Base-by-base conservation (phyloP, 805 yeast genomes). In the Candida anglica region DNA sequence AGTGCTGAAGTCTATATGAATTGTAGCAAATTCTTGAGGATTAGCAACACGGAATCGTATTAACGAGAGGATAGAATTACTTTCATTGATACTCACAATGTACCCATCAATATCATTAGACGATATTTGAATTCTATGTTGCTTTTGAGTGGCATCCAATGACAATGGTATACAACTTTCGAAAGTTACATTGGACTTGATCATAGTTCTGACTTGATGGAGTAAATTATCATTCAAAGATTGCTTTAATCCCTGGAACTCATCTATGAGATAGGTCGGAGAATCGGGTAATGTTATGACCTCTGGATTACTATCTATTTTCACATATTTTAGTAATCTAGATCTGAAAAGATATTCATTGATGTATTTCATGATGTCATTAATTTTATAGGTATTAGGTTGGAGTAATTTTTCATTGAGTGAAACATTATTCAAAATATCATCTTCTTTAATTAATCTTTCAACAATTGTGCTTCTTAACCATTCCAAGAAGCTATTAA, bases 401-500 rank as follows among this genome's bases (percentile, higher is more conserved):
- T 33, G 16, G 30, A 40, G 20, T 23, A 44, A 27, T 32, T 44
- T 38, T 40, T 37, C 30, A 18, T 41, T 31, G 15, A 38, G 29
- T 19, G 39, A 18, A 15, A 40, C 48, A 5, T 32, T 23, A n/a
- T 13, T 23, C 4, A 19, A n/a, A 11, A 51, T 37, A 24, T 69
- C 74, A 6, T 69, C 69, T 15, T 60, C 63, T 31, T 55, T 56
- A 43, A 63, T 15, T 42, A 65, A 43, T 48, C 70, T 47, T 43
- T 58, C 63, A 43, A 62, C 36, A 36, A 66, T 46, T 32, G 62
- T 48, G 34, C 52, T 34, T 48, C 60, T 58, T 11, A 64, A 40
- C 80, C 80, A 75, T 11, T 56, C 52, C 10, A 72, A 43, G 32
- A 70, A 71, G 27, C 63, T 58, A 34, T 66, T 67, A 46, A 75